A percentile compares a stretch with the other conserved stretches of the same genome.
These are phyloP conservation scores for Maudiozyma pseudohumilis DNA, from an alignment of 805 yeast species.

Conservation along the genomic window DNA sequence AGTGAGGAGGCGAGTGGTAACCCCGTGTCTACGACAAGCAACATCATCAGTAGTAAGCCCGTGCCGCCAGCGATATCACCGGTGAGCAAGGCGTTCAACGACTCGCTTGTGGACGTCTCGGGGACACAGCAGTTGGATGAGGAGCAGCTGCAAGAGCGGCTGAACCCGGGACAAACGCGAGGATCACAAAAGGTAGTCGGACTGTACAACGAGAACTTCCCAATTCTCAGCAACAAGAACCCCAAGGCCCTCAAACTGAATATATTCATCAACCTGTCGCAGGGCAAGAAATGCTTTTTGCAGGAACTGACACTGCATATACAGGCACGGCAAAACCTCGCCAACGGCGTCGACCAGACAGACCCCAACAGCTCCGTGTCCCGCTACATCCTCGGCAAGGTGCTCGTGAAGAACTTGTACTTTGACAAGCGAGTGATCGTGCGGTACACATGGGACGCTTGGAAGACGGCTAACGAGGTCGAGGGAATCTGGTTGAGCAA, in stretches of 20 bases:
- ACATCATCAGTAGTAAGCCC: constrained; percentile 1
- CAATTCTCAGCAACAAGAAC: constrained; percentile 22
- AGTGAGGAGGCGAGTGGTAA: not conserved
- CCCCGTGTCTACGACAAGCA: not conserved
- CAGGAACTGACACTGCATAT: constrained; percentile 19
- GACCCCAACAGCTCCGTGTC: constrained; percentile 1
- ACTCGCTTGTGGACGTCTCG: not conserved
- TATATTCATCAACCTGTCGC: constrained; percentile 22
- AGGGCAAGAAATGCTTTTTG: constrained; percentile 17
- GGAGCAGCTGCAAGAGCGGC: not conserved
- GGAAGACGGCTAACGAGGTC: constrained; percentile 49
- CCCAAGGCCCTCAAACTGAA: constrained; percentile 22
- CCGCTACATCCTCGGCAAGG: constrained; percentile 49
- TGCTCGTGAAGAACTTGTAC: constrained; percentile 68
- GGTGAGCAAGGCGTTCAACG: not conserved
- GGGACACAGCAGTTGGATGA: not conserved
- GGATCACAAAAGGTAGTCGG: constrained; percentile 14
- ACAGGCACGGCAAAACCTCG: constrained; percentile 4
- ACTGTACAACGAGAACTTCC: constrained; percentile 21
- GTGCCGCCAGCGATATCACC: not conserved
- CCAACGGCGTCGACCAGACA: constrained; percentile 1
- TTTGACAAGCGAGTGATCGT: constrained; percentile 60
- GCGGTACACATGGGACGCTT: constrained; percentile 67
- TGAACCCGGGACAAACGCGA: not conserved
- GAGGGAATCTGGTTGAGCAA: constrained; percentile 24